These are phyloP conservation scores for Mortierella sp. DNA, from an alignment of 371 early-diverging fungal genomes.

Conservation along the genomic window DNA sequence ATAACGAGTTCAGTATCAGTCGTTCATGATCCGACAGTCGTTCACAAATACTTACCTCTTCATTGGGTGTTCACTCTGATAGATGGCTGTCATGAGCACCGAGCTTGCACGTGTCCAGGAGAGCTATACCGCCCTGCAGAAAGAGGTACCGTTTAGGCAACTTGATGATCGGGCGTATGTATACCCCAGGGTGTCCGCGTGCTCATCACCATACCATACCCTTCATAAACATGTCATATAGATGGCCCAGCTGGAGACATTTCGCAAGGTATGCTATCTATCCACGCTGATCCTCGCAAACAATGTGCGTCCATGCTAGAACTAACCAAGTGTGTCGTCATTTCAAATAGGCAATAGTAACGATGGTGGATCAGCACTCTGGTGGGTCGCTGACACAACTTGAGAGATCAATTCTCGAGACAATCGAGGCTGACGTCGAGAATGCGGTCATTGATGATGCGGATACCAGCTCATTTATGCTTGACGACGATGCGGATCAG, in stretches of 20 bases:
- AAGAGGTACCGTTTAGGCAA: constrained; percentile 27
- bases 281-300: no score
- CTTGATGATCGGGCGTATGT: no score
- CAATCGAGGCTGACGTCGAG: constrained; percentile 47
- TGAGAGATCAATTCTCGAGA: constrained; percentile 47
- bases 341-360: constrained; percentile 38
- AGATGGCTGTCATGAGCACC: constrained; percentile 41
- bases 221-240: constrained; percentile 1
- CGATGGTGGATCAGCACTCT: constrained; percentile 54
- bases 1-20: background rate
- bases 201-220: background rate
- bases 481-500: constrained; percentile 28
- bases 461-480: constrained; percentile 49
- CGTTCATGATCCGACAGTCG: no score
- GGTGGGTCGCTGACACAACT: constrained; percentile 34
- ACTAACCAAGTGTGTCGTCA: no score
- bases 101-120: constrained; percentile 40
- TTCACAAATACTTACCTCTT: background rate
- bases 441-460: constrained; percentile 32
- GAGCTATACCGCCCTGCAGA: constrained; percentile 31
- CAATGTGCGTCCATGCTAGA: no score
- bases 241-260: constrained; percentile 49
- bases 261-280: constrained; percentile 30
- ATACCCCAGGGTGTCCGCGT: no score
- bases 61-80: constrained; percentile 1